Percentiles rank a stretch among this genome's conserved stretches.
phyloP scores from a whole-genome alignment of 306 rosid species.

The Elaeagnus macrophylla region DNA sequence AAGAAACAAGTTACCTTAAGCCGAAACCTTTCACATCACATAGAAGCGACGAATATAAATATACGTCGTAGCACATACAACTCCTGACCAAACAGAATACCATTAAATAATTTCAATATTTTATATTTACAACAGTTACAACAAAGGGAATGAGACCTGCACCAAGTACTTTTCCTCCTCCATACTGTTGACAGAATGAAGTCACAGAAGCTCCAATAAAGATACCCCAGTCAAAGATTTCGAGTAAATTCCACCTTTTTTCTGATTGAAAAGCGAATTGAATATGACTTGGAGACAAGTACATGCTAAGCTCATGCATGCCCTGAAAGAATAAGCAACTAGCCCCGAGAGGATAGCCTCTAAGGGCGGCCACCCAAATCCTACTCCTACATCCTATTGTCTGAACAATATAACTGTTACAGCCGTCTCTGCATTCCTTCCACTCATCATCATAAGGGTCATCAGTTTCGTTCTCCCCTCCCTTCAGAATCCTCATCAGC shows the following conservation, averaged over 20 bases:
- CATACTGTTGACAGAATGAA: constrained; percentile 28
- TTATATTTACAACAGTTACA: too few relatives aligned
- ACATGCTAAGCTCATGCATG: constrained; percentile 28
- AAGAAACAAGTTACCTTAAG: too few relatives aligned
- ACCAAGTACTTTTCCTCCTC: constrained; percentile 25
- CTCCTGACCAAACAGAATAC: too few relatives aligned
- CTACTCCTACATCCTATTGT: constrained; percentile 47
- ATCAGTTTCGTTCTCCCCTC: constrained; percentile 27
- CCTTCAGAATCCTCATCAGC: constrained; percentile 13
- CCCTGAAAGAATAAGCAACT: constrained; percentile 81
- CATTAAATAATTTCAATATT: too few relatives aligned
- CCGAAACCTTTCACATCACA: too few relatives aligned
- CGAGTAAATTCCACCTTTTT: constrained; percentile 35
- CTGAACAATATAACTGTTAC: constrained; percentile 33
- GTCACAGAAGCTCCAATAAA: constrained; percentile 26
- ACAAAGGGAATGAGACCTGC: constrained; percentile 11
- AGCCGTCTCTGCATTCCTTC: constrained; percentile 35
- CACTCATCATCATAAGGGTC: constrained; percentile 25
- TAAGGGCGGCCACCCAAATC: constrained; percentile 37
- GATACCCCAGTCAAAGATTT: constrained; percentile 31
- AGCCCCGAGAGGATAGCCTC: constrained; percentile 33
- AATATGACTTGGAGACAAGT: constrained; percentile 53
- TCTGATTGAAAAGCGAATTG: constrained; percentile 40
- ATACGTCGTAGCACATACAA: too few relatives aligned
- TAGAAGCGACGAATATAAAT: too few relatives aligned